A percentile compares a stretch with the other conserved stretches of the same genome.
Conservation (phyloP, 768 basidiomycete species). For the Mycena kentingensis region DNA sequence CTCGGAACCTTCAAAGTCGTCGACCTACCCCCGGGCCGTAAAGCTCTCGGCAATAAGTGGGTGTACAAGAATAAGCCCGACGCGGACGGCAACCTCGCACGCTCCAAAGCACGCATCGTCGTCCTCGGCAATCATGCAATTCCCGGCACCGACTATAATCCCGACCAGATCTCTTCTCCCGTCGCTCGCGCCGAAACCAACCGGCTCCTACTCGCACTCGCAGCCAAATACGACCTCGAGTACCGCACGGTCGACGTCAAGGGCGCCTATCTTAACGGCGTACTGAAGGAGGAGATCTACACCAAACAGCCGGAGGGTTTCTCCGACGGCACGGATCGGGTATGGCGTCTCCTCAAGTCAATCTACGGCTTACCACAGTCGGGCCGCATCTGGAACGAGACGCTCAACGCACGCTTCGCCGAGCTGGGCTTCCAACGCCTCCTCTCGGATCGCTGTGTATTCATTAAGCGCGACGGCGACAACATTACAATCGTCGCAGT, state of each 20-base stretch:
- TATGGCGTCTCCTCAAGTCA: slow-evolving; percentile 13
- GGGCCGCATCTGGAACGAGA: slow-evolving; percentile 31
- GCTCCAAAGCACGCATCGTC: slow-evolving; percentile 24
- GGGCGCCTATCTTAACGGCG: slow-evolving; percentile 10
- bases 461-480: slow-evolving; percentile 10
- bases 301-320: slow-evolving; percentile 17
- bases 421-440: slow-evolving; percentile 15
- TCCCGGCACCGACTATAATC: slow-evolving; percentile 1
- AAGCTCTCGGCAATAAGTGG: slow-evolving; percentile 20
- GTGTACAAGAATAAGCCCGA: slow-evolving; percentile 31
- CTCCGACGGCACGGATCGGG: slow-evolving; percentile 19
- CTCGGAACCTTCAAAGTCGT: slow-evolving; percentile 33
- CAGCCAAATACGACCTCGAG: slow-evolving; percentile 30
- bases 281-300: slow-evolving; percentile 20
- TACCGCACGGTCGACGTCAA: slow-evolving; percentile 35
- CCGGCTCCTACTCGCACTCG: slow-evolving; percentile 28
- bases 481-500: slow-evolving; percentile 10
- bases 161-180: slow-evolving; percentile 14
- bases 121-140: background rate
- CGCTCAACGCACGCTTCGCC: slow-evolving; percentile 17
- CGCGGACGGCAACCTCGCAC: slow-evolving; percentile 23
- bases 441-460: slow-evolving; percentile 20
- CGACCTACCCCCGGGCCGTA: slow-evolving; percentile 24
- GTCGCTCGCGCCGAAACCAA: slow-evolving; percentile 19
- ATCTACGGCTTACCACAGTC: slow-evolving; percentile 32